A percentile compares a stretch with the other conserved stretches of the same genome.
These are phyloP conservation scores for Pyrenophora graminea DNA, from an alignment of 2,329 filamentous ascomycete species.

Conservation along the genomic window DNA sequence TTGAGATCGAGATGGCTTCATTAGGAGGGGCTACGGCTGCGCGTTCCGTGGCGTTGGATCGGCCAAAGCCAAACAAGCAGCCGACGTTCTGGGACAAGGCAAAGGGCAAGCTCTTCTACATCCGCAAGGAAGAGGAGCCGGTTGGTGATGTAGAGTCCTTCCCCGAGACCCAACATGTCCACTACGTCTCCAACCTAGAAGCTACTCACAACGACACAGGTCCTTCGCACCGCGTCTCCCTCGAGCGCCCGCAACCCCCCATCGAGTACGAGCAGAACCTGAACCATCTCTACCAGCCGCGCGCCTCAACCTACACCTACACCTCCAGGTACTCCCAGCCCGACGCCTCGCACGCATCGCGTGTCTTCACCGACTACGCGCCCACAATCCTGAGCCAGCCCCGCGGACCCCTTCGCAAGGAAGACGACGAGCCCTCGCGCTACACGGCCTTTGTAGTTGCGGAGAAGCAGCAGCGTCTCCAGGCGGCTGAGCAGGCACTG, in stretches of 20 bases:
- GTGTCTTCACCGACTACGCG: constrained; percentile 7
- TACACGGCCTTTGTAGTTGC: background rate
- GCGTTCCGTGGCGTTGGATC: background rate
- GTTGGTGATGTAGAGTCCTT: background rate
- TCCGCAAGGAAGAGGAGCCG: background rate
- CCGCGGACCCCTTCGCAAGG: background rate
- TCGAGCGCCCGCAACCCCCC: background rate
- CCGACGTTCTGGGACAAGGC: constrained; percentile 5
- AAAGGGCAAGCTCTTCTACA: background rate
- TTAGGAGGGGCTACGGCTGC: background rate
- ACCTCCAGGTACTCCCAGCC: background rate
- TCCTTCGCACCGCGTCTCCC: background rate
- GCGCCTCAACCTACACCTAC: background rate
- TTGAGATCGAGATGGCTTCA: constrained; percentile 7
- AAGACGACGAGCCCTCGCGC: background rate
- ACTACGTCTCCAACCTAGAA: background rate
- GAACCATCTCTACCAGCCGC: background rate
- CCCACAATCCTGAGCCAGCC: background rate
- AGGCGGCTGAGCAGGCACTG: background rate
- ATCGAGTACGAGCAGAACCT: background rate
- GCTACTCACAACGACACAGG: background rate
- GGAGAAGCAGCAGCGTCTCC: background rate
- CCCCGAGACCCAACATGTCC: background rate
- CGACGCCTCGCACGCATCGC: background rate
- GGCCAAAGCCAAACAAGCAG: background rate